phyloP scores from a whole-genome alignment of 495 filamentous ascomycete genomes.

The Rusavskia elegans region DNA sequence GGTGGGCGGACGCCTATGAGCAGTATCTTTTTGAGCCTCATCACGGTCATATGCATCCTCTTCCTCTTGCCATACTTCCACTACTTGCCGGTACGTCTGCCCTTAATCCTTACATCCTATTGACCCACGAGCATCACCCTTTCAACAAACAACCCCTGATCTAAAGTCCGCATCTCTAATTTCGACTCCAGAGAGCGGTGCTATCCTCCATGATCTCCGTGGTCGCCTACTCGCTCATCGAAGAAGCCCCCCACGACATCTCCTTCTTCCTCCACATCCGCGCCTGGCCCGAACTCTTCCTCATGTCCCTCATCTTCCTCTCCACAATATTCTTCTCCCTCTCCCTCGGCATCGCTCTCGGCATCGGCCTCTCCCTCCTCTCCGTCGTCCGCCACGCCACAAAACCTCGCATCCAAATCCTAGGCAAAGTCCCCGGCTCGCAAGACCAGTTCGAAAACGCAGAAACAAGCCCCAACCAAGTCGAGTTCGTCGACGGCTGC shows the following conservation, averaged over 20 bases:
- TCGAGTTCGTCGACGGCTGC: constrained; percentile 83
- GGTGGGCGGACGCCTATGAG: constrained; percentile 89
- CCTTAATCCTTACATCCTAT: neutral
- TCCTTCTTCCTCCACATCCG: constrained; percentile 74
- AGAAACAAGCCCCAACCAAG: constrained; percentile 54
- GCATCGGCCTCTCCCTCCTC: constrained; percentile 74
- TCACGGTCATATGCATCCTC: constrained; percentile 64
- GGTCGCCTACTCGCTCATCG: constrained; percentile 84
- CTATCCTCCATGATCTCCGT: constrained; percentile 89
- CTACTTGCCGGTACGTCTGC: constrained; percentile 62
- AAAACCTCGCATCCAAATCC: constrained; percentile 87
- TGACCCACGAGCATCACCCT: neutral
- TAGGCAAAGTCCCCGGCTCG: constrained; percentile 76
- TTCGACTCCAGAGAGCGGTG: constrained; percentile 60
- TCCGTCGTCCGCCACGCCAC: constrained; percentile 82
- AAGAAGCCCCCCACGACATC: constrained; percentile 87
- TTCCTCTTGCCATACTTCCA: constrained; percentile 84
- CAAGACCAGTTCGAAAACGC: constrained; percentile 69
- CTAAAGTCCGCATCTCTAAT: constrained; percentile 11
- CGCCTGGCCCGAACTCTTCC: constrained; percentile 66
- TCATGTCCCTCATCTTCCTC: constrained; percentile 81
- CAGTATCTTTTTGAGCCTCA: constrained; percentile 64
- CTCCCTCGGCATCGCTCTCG: constrained; percentile 72
- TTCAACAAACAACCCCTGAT: too few relatives aligned
- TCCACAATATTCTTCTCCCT: constrained; percentile 89